Evolutionary conservation across 2,329 filamentous ascomycete species (phyloP).

Genomic region (Fusarium subtropicale): DNA sequence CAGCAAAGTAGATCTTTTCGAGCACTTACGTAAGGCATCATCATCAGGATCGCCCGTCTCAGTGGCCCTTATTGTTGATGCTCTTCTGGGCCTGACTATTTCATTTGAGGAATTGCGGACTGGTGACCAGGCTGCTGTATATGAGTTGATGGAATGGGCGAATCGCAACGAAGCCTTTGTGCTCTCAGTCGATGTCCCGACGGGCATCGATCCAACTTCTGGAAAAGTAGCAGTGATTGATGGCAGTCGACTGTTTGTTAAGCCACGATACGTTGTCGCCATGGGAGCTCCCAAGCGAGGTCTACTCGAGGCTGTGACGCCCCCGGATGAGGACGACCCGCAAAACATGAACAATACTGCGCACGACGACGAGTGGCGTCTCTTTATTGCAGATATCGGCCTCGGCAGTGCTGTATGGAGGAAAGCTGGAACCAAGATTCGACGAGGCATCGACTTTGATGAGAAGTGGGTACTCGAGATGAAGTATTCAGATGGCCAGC

Average conservation of each 20-base stretch:
- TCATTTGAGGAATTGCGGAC: constrained; percentile 89
- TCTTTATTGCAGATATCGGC: constrained; percentile 89
- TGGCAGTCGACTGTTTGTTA: constrained; percentile 81
- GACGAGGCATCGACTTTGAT: constrained; percentile 89
- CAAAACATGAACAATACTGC: constrained; percentile 47
- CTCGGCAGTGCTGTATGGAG: constrained; percentile 85
- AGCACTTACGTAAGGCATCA: constrained; percentile 64
- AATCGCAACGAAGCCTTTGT: constrained; percentile 87
- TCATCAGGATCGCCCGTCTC: constrained; percentile 59
- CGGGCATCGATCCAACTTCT: constrained; percentile 83
- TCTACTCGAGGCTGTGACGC: constrained; percentile 79
- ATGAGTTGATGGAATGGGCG: constrained; percentile 92
- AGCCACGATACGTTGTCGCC: constrained; percentile 84
- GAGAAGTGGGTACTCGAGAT: constrained; percentile 86
- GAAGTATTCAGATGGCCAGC: constrained; percentile 58
- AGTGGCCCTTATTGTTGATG: constrained; percentile 87
- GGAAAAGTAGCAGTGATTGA: constrained; percentile 76
- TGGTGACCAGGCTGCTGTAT: constrained; percentile 83
- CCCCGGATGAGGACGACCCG: constrained; percentile 56
- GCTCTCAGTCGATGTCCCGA: constrained; percentile 90
- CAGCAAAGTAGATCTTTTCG: constrained; percentile 70
- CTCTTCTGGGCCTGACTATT: constrained; percentile 85
- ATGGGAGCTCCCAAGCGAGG: constrained; percentile 90
- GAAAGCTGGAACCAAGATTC: constrained; percentile 82
- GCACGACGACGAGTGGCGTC: constrained; percentile 74